Evolutionary conservation across 2,329 filamentous ascomycete genomes (phyloP).

Genomic region (Aureobasidium sp.): DNA sequence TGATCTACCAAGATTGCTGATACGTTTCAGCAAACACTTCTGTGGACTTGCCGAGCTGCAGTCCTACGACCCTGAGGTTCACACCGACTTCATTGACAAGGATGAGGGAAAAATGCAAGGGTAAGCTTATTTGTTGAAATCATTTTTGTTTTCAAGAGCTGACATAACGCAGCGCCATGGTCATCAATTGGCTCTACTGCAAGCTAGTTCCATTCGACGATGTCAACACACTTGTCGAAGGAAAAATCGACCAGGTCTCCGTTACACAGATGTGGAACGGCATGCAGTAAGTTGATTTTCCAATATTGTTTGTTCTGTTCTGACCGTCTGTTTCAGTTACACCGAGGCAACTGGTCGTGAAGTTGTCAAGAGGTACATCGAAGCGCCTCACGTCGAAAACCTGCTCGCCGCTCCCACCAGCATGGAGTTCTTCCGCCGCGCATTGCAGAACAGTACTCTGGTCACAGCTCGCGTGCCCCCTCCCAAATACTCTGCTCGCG

Average conservation of each 20-base stretch:
- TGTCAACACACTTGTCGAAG: neutral
- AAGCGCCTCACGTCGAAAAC: conserved; percentile 14
- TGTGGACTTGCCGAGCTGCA: conserved; percentile 15
- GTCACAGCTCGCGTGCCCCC: neutral
- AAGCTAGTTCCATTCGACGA: conserved; percentile 15
- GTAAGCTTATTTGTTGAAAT: neutral
- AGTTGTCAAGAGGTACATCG: conserved; percentile 10
- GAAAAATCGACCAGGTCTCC: neutral
- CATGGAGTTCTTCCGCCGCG: conserved; percentile 4
- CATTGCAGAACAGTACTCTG: neutral
- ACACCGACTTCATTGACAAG: conserved; percentile 11
- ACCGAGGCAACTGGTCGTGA: conserved; percentile 9
- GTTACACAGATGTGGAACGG: conserved; percentile 18
- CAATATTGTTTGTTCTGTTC: neutral
- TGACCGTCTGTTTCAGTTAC: conserved; percentile 10
- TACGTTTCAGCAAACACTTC: conserved; percentile 8
- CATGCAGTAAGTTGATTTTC: conserved; percentile 9
- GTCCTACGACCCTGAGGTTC: neutral
- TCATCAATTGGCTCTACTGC: conserved; percentile 3
- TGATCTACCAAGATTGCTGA: neutral
- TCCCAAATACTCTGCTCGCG: neutral
- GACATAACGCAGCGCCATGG: neutral
- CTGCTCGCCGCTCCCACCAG: conserved; percentile 1
- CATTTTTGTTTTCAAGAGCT: neutral
- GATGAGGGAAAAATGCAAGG: neutral